Percentiles rank a stretch among this genome's conserved stretches.
Evolutionary conservation across 257 asterid genomes (phyloP).

Genomic region (Capsicum baccatum): DNA sequence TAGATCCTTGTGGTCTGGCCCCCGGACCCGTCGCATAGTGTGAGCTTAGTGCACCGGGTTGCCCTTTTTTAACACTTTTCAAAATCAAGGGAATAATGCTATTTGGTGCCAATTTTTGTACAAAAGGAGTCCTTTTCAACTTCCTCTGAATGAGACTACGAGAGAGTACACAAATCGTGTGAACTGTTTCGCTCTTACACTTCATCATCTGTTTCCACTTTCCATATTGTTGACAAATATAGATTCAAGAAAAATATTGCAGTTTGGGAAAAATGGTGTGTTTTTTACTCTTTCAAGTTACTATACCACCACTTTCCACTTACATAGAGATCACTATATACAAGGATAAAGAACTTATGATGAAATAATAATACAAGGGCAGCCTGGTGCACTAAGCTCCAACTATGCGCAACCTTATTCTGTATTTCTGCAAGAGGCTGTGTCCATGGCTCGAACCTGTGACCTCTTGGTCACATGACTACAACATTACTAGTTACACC

Average conservation of each 20-base stretch:
- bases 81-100: neutral
- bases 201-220: too few relatives aligned
- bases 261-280: neutral
- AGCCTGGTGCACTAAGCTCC: too few relatives aligned
- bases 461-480: too few relatives aligned
- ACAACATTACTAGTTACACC: too few relatives aligned
- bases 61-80: neutral
- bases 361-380: slow-evolving; percentile 50
- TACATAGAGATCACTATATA: neutral
- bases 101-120: neutral
- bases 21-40: too few relatives aligned
- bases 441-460: too few relatives aligned
- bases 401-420: too few relatives aligned
- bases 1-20: too few relatives aligned
- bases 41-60: too few relatives aligned
- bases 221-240: neutral
- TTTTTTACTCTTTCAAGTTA: neutral
- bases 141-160: neutral
- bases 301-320: neutral
- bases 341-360: slow-evolving; percentile 34
- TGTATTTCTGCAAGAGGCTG: too few relatives aligned
- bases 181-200: neutral
- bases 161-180: neutral
- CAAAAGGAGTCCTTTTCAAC: slow-evolving; percentile 8
- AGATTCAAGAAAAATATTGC: neutral